Conservation (phyloP, 2,329 filamentous ascomycete genomes). For the Immersiporthe knoxdaviesiana region DNA sequence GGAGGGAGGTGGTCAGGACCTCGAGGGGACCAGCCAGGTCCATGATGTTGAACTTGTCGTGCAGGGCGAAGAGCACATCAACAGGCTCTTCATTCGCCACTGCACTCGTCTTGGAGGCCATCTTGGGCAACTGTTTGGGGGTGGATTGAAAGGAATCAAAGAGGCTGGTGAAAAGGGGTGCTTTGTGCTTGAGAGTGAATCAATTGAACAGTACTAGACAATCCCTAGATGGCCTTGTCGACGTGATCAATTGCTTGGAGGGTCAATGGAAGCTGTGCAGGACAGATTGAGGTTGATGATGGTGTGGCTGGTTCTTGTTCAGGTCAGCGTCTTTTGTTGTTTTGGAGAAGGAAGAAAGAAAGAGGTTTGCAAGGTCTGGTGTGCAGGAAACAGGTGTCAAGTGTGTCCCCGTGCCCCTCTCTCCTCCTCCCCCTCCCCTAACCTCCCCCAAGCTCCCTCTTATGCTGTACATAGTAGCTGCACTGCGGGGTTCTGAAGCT, state of each 20-base stretch:
- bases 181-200: constrained; percentile 15
- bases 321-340: constrained; percentile 5
- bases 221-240: constrained; percentile 17
- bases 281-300: constrained; percentile 7
- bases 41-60: constrained; percentile 62
- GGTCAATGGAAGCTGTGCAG: constrained; percentile 1
- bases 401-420: not conserved
- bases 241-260: constrained; percentile 17
- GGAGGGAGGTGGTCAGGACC: constrained; percentile 54
- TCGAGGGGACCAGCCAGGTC: constrained; percentile 62
- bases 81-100: constrained; percentile 60
- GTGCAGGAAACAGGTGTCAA: constrained; percentile 2
- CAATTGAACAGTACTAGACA: constrained; percentile 24
- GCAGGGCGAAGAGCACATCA: constrained; percentile 63
- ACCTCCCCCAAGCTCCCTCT: constrained; percentile 7
- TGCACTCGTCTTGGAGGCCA: constrained; percentile 62
- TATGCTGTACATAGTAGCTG: not conserved
- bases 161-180: constrained; percentile 7
- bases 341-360: not conserved
- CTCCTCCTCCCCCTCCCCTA: not conserved
- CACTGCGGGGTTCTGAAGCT: constrained; percentile 11
- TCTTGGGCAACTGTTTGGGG: constrained; percentile 46
- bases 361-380: not conserved
- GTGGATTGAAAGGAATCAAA: constrained; percentile 18
- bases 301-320: constrained; percentile 8